Conservation (phyloP, 1,284 basidiomycete genomes). For the Austroboletus niveus region DNA sequence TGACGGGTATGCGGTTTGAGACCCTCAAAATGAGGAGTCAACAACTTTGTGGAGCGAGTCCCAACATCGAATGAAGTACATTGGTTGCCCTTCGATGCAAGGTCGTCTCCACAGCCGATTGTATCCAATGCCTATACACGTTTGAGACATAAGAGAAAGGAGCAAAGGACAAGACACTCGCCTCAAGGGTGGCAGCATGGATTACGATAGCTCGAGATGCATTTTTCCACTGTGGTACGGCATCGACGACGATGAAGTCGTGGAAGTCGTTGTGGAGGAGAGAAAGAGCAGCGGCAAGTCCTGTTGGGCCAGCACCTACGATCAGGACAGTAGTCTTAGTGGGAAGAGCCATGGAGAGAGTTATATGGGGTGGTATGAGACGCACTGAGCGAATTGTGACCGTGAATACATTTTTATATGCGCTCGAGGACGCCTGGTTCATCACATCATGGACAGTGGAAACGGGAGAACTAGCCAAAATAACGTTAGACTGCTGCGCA, state of each 20-base stretch:
- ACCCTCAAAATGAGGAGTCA: slow-evolving; percentile 32
- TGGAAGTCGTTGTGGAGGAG: slow-evolving; percentile 40
- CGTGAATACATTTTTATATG: background rate
- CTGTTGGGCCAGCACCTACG: slow-evolving; percentile 30
- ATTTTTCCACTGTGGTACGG: slow-evolving; percentile 27
- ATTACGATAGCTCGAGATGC: slow-evolving; percentile 43
- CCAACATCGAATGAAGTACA: slow-evolving; percentile 26
- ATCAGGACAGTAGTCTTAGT: slow-evolving; percentile 25
- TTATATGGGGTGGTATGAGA: slow-evolving; percentile 3
- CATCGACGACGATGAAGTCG: slow-evolving; percentile 50
- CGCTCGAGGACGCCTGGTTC: background rate
- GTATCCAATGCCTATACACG: slow-evolving; percentile 43
- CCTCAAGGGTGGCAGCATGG: slow-evolving; percentile 47
- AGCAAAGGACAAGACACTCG: slow-evolving; percentile 2
- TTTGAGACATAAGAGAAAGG: background rate
- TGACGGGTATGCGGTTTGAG: slow-evolving; percentile 42
- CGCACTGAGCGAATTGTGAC: too few species aligned
- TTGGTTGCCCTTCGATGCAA: slow-evolving; percentile 43
- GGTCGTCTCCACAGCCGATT: slow-evolving; percentile 41
- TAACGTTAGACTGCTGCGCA: background rate
- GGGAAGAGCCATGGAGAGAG: slow-evolving; percentile 28
- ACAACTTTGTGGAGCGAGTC: slow-evolving; percentile 31
- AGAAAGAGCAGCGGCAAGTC: slow-evolving; percentile 22
- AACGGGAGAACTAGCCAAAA: background rate
- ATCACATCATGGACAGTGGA: background rate